Conservation (phyloP, 306 rosid genomes). For the Castanea mollissima region DNA sequence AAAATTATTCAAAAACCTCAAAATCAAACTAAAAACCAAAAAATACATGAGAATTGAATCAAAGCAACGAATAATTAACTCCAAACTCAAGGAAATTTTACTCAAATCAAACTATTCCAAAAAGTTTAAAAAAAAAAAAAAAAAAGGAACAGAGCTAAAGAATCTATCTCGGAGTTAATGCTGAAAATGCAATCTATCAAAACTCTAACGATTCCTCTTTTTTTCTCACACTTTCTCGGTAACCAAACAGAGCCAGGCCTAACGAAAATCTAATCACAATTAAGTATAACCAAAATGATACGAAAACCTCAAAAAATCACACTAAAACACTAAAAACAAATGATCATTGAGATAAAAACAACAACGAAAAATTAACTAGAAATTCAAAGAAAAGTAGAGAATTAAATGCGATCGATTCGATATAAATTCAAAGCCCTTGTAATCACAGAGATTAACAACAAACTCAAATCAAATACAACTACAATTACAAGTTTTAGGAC, state of each 20-base stretch:
- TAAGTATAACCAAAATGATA: too few relatives aligned
- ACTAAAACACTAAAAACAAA: conserved; percentile 14
- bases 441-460: background rate
- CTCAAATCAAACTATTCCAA: too few relatives aligned
- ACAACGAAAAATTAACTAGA: background rate
- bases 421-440: background rate
- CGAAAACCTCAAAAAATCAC: too few relatives aligned
- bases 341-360: background rate
- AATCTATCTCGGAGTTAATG: too few relatives aligned
- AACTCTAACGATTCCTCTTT: too few relatives aligned
- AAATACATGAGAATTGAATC: background rate
- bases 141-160: too few relatives aligned
- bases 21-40: background rate
- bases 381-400: background rate
- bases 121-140: too few relatives aligned
- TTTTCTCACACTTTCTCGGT: too few relatives aligned
- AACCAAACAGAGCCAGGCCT: too few relatives aligned
- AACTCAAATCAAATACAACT: background rate
- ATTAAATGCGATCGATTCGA: background rate
- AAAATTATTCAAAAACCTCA: background rate
- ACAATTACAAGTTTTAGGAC: background rate
- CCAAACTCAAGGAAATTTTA: background rate
- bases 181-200: too few relatives aligned
- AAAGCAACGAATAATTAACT: background rate
- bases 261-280: too few relatives aligned